A percentile compares a stretch with the other conserved stretches of the same genome.
phyloP scores from a whole-genome alignment of 805 yeast genomes.

The Ogataea chonburiensis region DNA sequence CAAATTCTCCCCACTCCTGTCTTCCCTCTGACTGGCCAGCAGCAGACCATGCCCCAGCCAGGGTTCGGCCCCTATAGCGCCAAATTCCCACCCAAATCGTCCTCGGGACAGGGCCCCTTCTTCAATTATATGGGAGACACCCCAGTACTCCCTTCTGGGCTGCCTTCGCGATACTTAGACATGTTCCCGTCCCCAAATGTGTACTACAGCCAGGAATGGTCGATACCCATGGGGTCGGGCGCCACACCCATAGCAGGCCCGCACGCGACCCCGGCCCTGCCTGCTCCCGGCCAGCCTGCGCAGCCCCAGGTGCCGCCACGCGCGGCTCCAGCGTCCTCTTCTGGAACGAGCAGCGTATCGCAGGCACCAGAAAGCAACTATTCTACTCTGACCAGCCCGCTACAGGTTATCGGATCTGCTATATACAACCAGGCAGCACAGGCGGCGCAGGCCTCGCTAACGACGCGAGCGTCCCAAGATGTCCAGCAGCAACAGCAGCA shows the following conservation, averaged over 20 bases:
- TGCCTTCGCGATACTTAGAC: conserved; percentile 74
- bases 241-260: conserved; percentile 39
- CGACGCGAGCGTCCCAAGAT: no score
- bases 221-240: conserved; percentile 43
- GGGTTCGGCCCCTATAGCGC: conserved; percentile 12
- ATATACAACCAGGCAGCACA: conserved; percentile 25
- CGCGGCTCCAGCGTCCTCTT: conserved; percentile 8
- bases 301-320: conserved; percentile 11
- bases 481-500: conserved; percentile 7
- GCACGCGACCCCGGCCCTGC: conserved; percentile 19
- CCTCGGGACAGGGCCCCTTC: conserved; percentile 14
- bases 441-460: conserved; percentile 8
- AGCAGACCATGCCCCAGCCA: conserved; percentile 26
- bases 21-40: conserved; percentile 25
- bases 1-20: conserved; percentile 31
- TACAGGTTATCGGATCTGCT: conserved; percentile 29
- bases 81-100: conserved; percentile 16
- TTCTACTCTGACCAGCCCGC: conserved; percentile 23
- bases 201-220: conserved; percentile 63
- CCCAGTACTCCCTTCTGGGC: conserved; percentile 66
- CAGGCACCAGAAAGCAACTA: conserved; percentile 7
- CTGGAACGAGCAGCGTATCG: conserved; percentile 10
- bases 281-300: conserved; percentile 20
- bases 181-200: conserved; percentile 81
- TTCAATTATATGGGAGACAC: conserved; percentile 41